Conservation (phyloP, 2,329 filamentous ascomycete species). For the Claviceps arundinis region DNA sequence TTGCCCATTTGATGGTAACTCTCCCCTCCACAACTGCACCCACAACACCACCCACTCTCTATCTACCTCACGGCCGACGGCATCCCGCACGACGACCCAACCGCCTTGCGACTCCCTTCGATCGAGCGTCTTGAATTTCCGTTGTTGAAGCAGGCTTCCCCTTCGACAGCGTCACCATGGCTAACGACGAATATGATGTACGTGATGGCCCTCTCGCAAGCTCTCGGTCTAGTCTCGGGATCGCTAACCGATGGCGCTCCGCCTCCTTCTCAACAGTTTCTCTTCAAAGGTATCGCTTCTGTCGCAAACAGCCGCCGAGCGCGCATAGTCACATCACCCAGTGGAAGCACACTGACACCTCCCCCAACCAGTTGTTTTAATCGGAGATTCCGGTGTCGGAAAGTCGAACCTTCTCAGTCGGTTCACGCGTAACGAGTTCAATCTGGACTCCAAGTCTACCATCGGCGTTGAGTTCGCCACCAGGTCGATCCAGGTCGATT, state of each 20-base stretch:
- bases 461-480: constrained; percentile 99
- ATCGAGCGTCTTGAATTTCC: neutral
- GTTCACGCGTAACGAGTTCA: constrained; percentile 99
- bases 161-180: constrained; percentile 51
- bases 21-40: constrained; percentile 6
- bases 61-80: constrained; percentile 1
- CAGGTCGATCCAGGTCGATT: constrained; percentile 94
- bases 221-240: constrained; percentile 11
- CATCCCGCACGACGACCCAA: neutral
- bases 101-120: neutral
- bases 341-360: constrained; percentile 17
- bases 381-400: constrained; percentile 97
- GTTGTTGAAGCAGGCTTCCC: neutral
- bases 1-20: neutral
- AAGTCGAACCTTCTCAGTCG: constrained; percentile 99
- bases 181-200: constrained; percentile 99
- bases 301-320: constrained; percentile 9
- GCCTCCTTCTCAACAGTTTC: constrained; percentile 51
- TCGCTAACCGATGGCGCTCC: constrained; percentile 16
- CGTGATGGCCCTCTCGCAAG: constrained; percentile 25
- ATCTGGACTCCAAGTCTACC: constrained; percentile 97
- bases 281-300: constrained; percentile 77
- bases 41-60: neutral
- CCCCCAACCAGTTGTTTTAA: constrained; percentile 66
- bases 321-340: neutral